Evolutionary conservation across 73 alveolate genomes (phyloP), one percentile per base, ranked within the genome.

Genomic region (Loxodes magnus): DNA sequence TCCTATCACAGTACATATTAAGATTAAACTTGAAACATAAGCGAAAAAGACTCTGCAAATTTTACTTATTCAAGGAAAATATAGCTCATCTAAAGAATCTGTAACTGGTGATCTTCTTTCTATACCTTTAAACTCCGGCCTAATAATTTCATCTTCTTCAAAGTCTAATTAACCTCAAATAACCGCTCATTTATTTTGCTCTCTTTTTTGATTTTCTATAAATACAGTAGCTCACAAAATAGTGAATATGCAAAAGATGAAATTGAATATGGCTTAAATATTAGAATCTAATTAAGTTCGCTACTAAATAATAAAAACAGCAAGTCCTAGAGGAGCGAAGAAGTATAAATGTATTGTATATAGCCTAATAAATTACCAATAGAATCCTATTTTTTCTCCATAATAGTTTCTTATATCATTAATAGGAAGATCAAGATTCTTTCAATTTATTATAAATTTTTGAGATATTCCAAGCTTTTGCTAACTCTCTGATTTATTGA

Each of bases 141-240:
- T 53, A 22, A 19, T 43, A 16, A 63, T 67, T 20, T 63, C 69
- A 34, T 63, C 77, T 23, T 54, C 60, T 35, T 53, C 69, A 25
- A 28, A 63, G 37, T 63, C 77, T 12, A 58, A 52, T 24, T 63
- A 67, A 3, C 77, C 77, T 67, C 77, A 63, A 0, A 22, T 7
- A 2, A 63, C 61, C 19, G 68, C 48, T 12, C 14, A 51, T 17
- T 29, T 2, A 22, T 12, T 28, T 37, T 63, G 59, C 20, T 33
- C 23, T 14, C 69, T 17, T 33, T 51, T 63, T 60, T 67, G 53
- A 21, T 28, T 9, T 6, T 63, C 77, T n/a, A 29, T 25, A 19
- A 63, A 38, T n/a, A 22, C 12, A 3, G 54, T 54, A 5, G 69
- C 16, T 51, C 60, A 36, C 23, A 41, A 4, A 0, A 56, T 49